Evolutionary conservation across 2,329 filamentous ascomycete genomes (phyloP), one percentile per base, ranked within the genome.

Genomic region (Monosporascus sp.): DNA sequence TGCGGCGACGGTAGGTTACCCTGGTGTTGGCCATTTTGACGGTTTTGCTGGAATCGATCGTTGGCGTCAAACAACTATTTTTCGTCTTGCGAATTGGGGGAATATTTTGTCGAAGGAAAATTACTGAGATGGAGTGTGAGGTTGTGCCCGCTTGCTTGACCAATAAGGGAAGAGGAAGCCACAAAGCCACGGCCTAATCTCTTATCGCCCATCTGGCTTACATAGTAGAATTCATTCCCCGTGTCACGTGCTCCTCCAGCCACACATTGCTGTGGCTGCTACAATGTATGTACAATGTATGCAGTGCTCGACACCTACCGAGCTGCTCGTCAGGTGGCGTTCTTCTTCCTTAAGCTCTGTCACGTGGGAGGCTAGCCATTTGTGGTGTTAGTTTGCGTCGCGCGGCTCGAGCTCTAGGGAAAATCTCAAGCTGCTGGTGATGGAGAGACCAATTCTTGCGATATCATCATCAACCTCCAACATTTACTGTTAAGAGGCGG

Each of bases 1-100:
- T 90, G 74, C 87, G 85, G 74, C 87, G 86, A 78, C 87, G 85
- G 82, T 88, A 85, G 70, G 79, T 82, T 66, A 83, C 79, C 74
- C 81, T 73, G 70, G 80, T 76, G 73, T 77, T 72, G 65, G 76
- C 73, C 81, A 84, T 84, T 76, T 72, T 81, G 76, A 71, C 75
- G 60, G 68, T 65, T 62, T 63, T 63, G 54, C 51, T 60, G 56
- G 48, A 53, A 60, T 51, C 36, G 50, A 38, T 62, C 59, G 53
- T 61, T 62, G 58, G 53, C 56, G 60, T 54, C 55, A 37, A 54
- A 60, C 59, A 62, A 65, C 60, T n/a, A n/a, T 64, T 66, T 60
- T 59, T 62, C 57, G 57, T 58, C 54, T 59, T 57, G 56, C 24
- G 49, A 35, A 52, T 50, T 47, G 57, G 60, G 60, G 59, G 59